These are phyloP conservation scores for Helotiales sp. DNA, from an alignment of 2,329 filamentous ascomycete genomes.

Conservation along the genomic window DNA sequence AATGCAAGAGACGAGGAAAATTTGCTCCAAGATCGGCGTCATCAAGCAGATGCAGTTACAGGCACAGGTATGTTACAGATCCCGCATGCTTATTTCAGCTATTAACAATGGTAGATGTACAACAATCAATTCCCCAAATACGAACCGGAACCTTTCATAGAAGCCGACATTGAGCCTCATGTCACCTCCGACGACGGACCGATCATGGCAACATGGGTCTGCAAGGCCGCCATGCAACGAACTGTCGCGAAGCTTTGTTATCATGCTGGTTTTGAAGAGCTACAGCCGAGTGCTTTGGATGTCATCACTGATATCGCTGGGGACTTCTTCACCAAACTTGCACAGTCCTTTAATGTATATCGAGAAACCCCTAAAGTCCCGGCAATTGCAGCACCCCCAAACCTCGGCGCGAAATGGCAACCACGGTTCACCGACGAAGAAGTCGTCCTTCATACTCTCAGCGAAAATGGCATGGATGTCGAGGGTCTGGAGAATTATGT, in stretches of 20 bases:
- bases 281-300: slow-evolving; percentile 92
- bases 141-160: slow-evolving; percentile 84
- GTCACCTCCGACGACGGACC: slow-evolving; percentile 89
- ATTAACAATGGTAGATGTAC: slow-evolving; percentile 69
- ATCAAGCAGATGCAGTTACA: slow-evolving; percentile 99
- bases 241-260: slow-evolving; percentile 96
- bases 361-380: slow-evolving; percentile 80
- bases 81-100: background rate
- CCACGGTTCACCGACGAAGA: slow-evolving; percentile 82
- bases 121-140: slow-evolving; percentile 98
- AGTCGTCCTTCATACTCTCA: slow-evolving; percentile 82
- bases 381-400: slow-evolving; percentile 48
- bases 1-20: slow-evolving; percentile 94
- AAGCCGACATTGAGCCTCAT: slow-evolving; percentile 85
- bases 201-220: slow-evolving; percentile 82
- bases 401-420: slow-evolving; percentile 53
- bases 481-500: slow-evolving; percentile 84
- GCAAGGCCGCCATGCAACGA: slow-evolving; percentile 82
- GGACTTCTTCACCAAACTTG: slow-evolving; percentile 87
- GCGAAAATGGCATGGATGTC: slow-evolving; percentile 82
- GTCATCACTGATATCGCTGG: slow-evolving; percentile 86
- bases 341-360: slow-evolving; percentile 79
- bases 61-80: slow-evolving; percentile 70
- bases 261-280: slow-evolving; percentile 94
- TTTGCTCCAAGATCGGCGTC: slow-evolving; percentile 94